A percentile compares a stretch with the other conserved stretches of the same genome.
Conservation (phyloP, 2,329 filamentous ascomycete genomes). For the Ploettnerulaceae sp. region DNA sequence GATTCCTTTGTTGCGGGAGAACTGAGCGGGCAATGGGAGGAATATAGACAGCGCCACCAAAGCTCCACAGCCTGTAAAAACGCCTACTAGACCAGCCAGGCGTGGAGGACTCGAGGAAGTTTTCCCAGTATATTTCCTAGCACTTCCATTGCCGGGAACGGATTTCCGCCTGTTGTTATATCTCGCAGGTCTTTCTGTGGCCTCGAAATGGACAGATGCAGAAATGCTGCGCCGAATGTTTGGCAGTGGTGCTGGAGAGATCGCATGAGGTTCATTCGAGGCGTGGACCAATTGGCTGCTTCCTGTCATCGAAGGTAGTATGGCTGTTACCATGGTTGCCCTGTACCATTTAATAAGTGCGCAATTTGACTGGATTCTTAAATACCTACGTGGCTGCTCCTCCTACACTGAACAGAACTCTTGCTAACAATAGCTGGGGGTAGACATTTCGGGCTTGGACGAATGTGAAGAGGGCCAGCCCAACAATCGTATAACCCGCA, state of each 20-base stretch:
- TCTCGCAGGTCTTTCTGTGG: conserved; percentile 67
- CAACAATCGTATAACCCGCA: conserved; percentile 77
- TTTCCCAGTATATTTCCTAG: conserved; percentile 17
- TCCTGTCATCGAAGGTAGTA: conserved; percentile 68
- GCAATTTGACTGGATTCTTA: background rate
- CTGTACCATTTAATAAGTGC: conserved; percentile 34
- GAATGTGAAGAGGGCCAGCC: conserved; percentile 69
- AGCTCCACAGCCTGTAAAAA: conserved; percentile 90
- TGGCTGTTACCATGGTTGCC: conserved; percentile 95
- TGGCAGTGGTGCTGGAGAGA: conserved; percentile 19
- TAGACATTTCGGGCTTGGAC: conserved; percentile 86
- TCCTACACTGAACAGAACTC: conserved; percentile 83
- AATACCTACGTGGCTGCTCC: conserved; percentile 72
- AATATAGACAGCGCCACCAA: conserved; percentile 78
- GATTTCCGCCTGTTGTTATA: conserved; percentile 32
- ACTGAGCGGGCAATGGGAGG: conserved; percentile 78
- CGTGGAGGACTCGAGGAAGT: conserved; percentile 47
- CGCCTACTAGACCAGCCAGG: conserved; percentile 83
- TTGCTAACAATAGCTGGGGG: conserved; percentile 77
- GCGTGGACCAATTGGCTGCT: conserved; percentile 30
- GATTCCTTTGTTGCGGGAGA: conserved; percentile 65
- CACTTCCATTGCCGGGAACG: conserved; percentile 7
- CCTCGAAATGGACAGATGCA: conserved; percentile 66
- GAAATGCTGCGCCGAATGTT: conserved; percentile 53
- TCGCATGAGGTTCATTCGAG: conserved; percentile 20